Conservation (phyloP, 73 alveolate species). For the Durusdinium trenchii region DNA sequence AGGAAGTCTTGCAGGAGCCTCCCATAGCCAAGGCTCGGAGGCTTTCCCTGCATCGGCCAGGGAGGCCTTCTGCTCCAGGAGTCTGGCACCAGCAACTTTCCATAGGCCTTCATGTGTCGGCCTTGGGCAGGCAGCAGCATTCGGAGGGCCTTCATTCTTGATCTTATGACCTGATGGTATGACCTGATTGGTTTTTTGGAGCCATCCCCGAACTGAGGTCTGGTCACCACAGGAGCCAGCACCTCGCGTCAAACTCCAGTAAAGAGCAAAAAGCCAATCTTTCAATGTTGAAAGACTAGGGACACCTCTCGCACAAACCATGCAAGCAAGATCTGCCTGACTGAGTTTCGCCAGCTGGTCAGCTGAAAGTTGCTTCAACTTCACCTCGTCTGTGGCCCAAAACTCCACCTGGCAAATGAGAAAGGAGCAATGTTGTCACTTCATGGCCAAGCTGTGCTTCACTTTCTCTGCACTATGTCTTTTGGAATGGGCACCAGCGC, state of each 20-base stretch:
- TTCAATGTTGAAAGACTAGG: not conserved
- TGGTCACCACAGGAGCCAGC: conserved; percentile 39
- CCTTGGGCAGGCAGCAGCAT: not conserved
- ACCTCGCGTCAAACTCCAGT: not conserved
- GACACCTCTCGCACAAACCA: not conserved
- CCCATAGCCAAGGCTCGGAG: conserved; percentile 6
- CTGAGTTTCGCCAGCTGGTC: conserved; percentile 58
- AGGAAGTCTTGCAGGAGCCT: not conserved
- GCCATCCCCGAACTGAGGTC: not conserved
- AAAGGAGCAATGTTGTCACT: too few relatives aligned
- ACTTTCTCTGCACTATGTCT: not conserved
- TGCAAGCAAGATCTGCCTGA: not conserved
- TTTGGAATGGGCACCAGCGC: not conserved
- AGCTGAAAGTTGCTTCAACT: conserved; percentile 83
- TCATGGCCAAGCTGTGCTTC: too few relatives aligned
- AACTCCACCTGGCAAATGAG: conserved; percentile 76
- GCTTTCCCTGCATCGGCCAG: conserved; percentile 54
- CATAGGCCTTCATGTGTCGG: conserved; percentile 36
- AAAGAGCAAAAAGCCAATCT: not conserved
- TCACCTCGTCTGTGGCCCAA: conserved; percentile 83
- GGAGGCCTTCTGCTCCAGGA: conserved; percentile 62
- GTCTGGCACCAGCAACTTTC: conserved; percentile 41
- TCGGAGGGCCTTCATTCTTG: too few relatives aligned
- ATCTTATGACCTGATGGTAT: too few relatives aligned
- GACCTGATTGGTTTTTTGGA: not conserved